Evolutionary conservation across 306 rosid genomes (phyloP).

Genomic region (Gynostemma pentaphyllum): DNA sequence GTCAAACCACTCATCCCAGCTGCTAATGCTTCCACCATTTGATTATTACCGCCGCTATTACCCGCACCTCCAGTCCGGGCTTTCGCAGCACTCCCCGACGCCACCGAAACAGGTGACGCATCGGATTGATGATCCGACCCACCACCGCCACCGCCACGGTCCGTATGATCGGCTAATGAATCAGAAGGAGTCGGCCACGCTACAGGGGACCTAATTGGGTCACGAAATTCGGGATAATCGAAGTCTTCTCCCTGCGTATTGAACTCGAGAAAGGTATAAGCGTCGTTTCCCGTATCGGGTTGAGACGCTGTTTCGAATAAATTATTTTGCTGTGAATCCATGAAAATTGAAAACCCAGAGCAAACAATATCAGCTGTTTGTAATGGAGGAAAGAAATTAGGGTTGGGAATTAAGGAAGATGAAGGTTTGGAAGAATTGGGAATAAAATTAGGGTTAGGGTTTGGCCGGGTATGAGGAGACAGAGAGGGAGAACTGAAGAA

Average conservation of each 20-base stretch:
- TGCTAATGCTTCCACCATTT: conserved; percentile 64
- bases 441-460: conserved; percentile 46
- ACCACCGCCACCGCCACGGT: conserved; percentile 49
- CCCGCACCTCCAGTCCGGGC: conserved; percentile 45
- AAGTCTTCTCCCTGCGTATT: conserved; percentile 97
- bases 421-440: conserved; percentile 26
- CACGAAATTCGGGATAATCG: conserved; percentile 91
- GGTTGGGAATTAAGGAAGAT: conserved; percentile 10
- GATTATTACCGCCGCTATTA: conserved; percentile 41
- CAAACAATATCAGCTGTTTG: neutral
- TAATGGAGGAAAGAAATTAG: neutral
- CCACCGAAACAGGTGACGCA: conserved; percentile 79
- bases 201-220: conserved; percentile 81
- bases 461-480: conserved; percentile 21
- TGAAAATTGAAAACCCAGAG: conserved; percentile 2
- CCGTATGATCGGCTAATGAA: conserved; percentile 60
- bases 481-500: conserved; percentile 2
- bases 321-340: conserved; percentile 85
- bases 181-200: conserved; percentile 97
- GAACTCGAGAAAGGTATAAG: conserved; percentile 96
- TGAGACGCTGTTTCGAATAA: conserved; percentile 92
- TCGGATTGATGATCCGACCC: conserved; percentile 79
- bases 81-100: conserved; percentile 62
- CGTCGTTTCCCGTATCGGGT: conserved; percentile 91
- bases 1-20: conserved; percentile 90